These are phyloP conservation scores for Stachybotrys chartarum DNA, from an alignment of 2,329 filamentous ascomycete species.

Conservation along the genomic window DNA sequence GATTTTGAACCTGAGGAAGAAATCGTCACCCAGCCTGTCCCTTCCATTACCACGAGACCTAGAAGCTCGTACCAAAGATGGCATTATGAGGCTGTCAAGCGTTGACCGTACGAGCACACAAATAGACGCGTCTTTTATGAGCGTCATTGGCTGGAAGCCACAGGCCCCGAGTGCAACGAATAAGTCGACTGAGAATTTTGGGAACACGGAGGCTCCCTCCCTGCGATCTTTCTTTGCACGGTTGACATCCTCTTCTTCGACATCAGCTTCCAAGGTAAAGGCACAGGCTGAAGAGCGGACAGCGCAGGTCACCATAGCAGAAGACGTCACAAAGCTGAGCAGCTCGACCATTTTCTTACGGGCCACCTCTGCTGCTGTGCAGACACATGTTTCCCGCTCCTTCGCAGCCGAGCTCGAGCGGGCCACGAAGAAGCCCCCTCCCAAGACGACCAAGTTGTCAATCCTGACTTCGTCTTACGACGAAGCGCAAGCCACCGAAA, in stretches of 20 bases:
- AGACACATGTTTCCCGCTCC: slow-evolving; percentile 63
- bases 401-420: slow-evolving; percentile 85
- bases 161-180: slow-evolving; percentile 28
- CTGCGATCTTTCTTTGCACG: slow-evolving; percentile 75
- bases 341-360: slow-evolving; percentile 81
- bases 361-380: slow-evolving; percentile 76
- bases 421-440: slow-evolving; percentile 94
- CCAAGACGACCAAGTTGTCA: slow-evolving; percentile 76
- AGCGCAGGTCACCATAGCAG: slow-evolving; percentile 54
- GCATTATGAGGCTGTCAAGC: slow-evolving; percentile 77
- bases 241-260: slow-evolving; percentile 53
- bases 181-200: slow-evolving; percentile 43
- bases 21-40: slow-evolving; percentile 68
- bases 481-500: slow-evolving; percentile 61
- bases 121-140: slow-evolving; percentile 87
- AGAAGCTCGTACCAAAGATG: slow-evolving; percentile 75
- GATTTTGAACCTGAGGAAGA: slow-evolving; percentile 73
- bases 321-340: slow-evolving; percentile 65
- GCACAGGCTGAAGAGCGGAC: slow-evolving; percentile 55
- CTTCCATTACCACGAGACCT: slow-evolving; percentile 72
- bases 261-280: slow-evolving; percentile 44
- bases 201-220: slow-evolving; percentile 46
- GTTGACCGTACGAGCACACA: slow-evolving; percentile 83
- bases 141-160: slow-evolving; percentile 77
- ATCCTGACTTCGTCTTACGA: slow-evolving; percentile 90